These are phyloP conservation scores for Zygosaccharomyces pseudorouxii DNA, from an alignment of 805 yeast species.

Conservation along the genomic window DNA sequence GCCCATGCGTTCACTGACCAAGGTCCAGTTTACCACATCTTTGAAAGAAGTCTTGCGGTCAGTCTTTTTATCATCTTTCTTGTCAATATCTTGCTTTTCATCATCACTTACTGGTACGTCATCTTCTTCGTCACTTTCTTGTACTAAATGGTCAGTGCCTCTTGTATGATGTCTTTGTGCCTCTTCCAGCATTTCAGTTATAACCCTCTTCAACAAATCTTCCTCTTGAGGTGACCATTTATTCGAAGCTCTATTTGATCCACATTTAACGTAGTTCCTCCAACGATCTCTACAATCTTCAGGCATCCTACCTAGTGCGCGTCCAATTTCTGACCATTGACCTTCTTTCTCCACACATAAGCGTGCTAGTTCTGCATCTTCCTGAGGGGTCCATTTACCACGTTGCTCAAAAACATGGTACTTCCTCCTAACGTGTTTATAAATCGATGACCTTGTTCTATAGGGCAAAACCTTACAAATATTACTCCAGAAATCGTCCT, in stretches of 20 bases:
- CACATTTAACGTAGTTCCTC: slow-evolving; percentile 94
- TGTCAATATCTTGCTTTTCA: slow-evolving; percentile 13
- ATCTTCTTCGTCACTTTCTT: slow-evolving; percentile 16
- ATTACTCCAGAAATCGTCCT: slow-evolving; percentile 87
- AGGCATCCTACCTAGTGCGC: slow-evolving; percentile 84
- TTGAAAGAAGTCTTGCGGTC: slow-evolving; percentile 26
- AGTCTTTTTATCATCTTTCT: slow-evolving; percentile 19
- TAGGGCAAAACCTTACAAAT: slow-evolving; percentile 75
- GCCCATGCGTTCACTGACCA: slow-evolving; percentile 83
- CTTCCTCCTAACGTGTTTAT: slow-evolving; percentile 86
- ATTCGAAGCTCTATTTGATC: slow-evolving; percentile 64
- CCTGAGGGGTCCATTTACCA: slow-evolving; percentile 86
- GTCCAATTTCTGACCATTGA: slow-evolving; percentile 86
- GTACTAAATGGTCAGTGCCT: slow-evolving; percentile 13
- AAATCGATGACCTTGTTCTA: slow-evolving; percentile 82
- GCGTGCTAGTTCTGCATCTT: slow-evolving; percentile 62
- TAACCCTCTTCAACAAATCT: slow-evolving; percentile 49
- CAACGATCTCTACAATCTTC: slow-evolving; percentile 96
- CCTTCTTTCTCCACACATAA: slow-evolving; percentile 66
- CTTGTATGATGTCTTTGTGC: slow-evolving; percentile 22
- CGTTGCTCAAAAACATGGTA: slow-evolving; percentile 84
- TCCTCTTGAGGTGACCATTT: slow-evolving; percentile 82
- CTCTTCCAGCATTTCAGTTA: slow-evolving; percentile 44
- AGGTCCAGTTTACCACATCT: slow-evolving; percentile 79
- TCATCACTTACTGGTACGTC: slow-evolving; percentile 22